Base-by-base conservation (phyloP, 495 filamentous ascomycete species). In the Pseudomonodictys pantanalensis region DNA sequence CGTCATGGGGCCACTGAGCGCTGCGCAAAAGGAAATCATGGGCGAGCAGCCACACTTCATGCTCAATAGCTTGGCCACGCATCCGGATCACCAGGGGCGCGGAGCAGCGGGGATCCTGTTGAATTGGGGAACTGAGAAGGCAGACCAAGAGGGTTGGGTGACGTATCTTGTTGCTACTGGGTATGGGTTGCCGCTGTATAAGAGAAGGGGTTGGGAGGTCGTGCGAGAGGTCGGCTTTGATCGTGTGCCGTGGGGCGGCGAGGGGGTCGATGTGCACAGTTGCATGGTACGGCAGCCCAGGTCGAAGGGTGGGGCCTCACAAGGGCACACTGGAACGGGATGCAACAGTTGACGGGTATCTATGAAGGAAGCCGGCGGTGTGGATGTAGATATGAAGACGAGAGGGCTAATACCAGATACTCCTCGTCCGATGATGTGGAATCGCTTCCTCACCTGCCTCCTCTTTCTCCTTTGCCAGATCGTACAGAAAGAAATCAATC, bases 361-460 rank as follows among this genome's bases (percentile, higher is more conserved):
- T n/a, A n/a, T n/a, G n/a, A n/a, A n/a, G n/a, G n/a, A n/a, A n/a
- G n/a, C n/a, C n/a, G n/a, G n/a, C n/a, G n/a, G n/a, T n/a, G n/a
- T n/a, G n/a, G n/a, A n/a, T n/a, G n/a, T n/a, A n/a, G n/a, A n/a
- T n/a, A n/a, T n/a, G n/a, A n/a, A n/a, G n/a, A n/a, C n/a, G n/a
- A n/a, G n/a, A n/a, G n/a, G n/a, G n/a, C n/a, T 68, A 97, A 75
- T 97, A 97, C 92, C 92, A 97, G 61, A 97, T 96, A 65, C 91
- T 93, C 66, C 92, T 82, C 24, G 91, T 96, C 60, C 92, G 80
- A 73, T 97, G 92, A 73, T 96, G 92, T n/a, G 89, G 90, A 43
- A 93, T 86, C 33, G 50, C 54, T 53, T 72, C 65, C 28, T 59
- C 61, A 12, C 52, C 80, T 76, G 15, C 80, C 76, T 7, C 68